Evolutionary conservation across 805 yeast genomes (phyloP).

Genomic region (Diddensiella caesifluorescens): DNA sequence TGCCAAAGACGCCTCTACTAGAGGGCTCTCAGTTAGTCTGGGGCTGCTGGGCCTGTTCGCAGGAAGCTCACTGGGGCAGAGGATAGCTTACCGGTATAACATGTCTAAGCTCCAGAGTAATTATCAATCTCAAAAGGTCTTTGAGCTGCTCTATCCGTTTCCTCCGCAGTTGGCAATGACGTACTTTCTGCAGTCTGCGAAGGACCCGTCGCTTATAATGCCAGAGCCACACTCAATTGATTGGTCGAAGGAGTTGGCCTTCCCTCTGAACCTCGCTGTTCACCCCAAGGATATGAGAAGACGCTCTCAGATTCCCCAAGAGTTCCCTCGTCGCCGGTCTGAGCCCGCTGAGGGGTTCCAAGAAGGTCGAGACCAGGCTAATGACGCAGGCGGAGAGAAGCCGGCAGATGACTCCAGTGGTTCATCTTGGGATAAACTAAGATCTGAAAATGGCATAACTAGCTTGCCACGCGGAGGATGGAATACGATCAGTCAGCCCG

Average conservation of each 20-base stretch:
- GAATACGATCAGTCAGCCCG: background rate
- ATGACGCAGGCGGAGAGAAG: no score
- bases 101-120: conserved; percentile 5
- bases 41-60: conserved; percentile 17
- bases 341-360: no score
- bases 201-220: conserved; percentile 17
- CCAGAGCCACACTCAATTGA: conserved; percentile 20
- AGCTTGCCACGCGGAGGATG: background rate
- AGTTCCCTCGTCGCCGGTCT: background rate
- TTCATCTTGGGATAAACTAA: conserved; percentile 19
- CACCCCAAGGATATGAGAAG: conserved; percentile 4
- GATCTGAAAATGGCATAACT: conserved; percentile 7
- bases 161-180: conserved; percentile 22
- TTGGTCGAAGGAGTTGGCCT: conserved; percentile 19
- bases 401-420: no score
- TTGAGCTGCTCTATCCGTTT: conserved; percentile 11
- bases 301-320: background rate
- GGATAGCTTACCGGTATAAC: conserved; percentile 9
- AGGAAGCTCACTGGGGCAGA: conserved; percentile 16
- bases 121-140: conserved; percentile 10
- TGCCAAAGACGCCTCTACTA: conserved; percentile 8
- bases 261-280: conserved; percentile 19
- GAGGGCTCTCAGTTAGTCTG: conserved; percentile 14
- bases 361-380: no score
- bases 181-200: conserved; percentile 17